Evolutionary conservation across 2,329 filamentous ascomycete species (phyloP), one percentile per base, ranked within the genome.

Genomic region (Diaporthe sp.): DNA sequence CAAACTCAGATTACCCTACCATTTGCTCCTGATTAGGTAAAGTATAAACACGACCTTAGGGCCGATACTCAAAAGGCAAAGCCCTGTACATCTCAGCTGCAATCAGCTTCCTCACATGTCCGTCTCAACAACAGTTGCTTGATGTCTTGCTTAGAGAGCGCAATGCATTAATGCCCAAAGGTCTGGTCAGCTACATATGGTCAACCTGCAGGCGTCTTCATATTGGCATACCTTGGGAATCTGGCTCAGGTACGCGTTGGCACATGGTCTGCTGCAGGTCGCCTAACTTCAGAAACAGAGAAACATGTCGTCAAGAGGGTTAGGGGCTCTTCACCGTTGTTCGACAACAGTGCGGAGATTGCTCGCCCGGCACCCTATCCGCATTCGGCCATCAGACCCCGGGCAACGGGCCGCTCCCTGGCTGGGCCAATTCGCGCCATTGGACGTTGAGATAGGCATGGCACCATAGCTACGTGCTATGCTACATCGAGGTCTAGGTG

Each of bases 371-470:
- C 40, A 58, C n/a, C 25, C 25, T 15, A 7, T 45, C 52, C 17
- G 25, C 12, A 33, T 72, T 38, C 25, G 69, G 69, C 45, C 35
- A 54, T 9, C 42, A 52, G 4, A 52, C 38, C 38, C 69, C 17
- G 45, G 40, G 17, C n/a, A 25, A 61, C 58, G 69, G 69, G 57
- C 45, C 69, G 42, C 45, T 64, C 55, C 45, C 58, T 61, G 58
- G 69, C n/a, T 33, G 50, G 38, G 52, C 17, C 17, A 35, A 61
- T 42, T 33, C 55, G 47, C 45, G 28, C 25, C 57, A 58, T 54
- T 64, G 45, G 33, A 67, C 25, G 33, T 42, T 38, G 57, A 47
- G 57, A 52, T 58, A 64, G 47, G 42, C 58, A 52, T 60, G 55
- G 69, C 52, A 61, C 57, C 45, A 33, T 52, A 30, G 57, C 69